Evolutionary conservation across 805 yeast genomes (phyloP), one percentile per base, ranked within the genome.

Genomic region (Barnettozyma pratensis): DNA sequence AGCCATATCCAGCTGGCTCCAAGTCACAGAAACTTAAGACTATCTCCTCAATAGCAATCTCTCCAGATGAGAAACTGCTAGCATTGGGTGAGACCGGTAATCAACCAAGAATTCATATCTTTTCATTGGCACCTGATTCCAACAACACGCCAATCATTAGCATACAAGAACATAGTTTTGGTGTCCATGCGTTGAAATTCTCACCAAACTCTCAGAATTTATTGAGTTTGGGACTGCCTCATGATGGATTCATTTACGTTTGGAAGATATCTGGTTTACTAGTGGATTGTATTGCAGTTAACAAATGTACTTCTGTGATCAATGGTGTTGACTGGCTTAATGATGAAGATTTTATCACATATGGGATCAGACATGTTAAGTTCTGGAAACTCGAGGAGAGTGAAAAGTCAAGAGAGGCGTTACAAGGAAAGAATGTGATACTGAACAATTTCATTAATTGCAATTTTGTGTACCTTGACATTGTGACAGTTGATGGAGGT

Each of bases 11-110:
- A 3, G 8, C 11, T 14, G 38, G 19, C 11, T 7, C 44, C 3
- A 19, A 58, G 5, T 55, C 54, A 25, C 64, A 74, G 44, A 68
- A 74, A 47, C 77, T 81, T 31, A 67, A 83, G 48, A 70, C 78
- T 0, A 75, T 81, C 36, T 73, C 73, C 41, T 79, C 86, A 50
- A 59, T 83, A n/a, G 77, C 81, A 3, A 64, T 83, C 5, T 75
- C 87, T 0, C 79, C 85, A 0, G 76, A 79, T 58, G 72, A 69
- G 37, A 70, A 64, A 41, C 54, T 79, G 5, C 61, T 85, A 28
- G 89, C 89, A 0, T 78, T 83, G 12, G 92, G 92, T 3, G 92
- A 85, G 58, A 62, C 74, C 0, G 91, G 91, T 0, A 81, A 81
- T 52, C 79, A 75, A 53, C 92, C 92, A 1, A 68, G 90, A 19